A percentile compares a stretch with the other conserved stretches of the same genome.
phyloP scores from a whole-genome alignment of 2,329 filamentous ascomycete genomes.

The Neofusicoccum laricinum region DNA sequence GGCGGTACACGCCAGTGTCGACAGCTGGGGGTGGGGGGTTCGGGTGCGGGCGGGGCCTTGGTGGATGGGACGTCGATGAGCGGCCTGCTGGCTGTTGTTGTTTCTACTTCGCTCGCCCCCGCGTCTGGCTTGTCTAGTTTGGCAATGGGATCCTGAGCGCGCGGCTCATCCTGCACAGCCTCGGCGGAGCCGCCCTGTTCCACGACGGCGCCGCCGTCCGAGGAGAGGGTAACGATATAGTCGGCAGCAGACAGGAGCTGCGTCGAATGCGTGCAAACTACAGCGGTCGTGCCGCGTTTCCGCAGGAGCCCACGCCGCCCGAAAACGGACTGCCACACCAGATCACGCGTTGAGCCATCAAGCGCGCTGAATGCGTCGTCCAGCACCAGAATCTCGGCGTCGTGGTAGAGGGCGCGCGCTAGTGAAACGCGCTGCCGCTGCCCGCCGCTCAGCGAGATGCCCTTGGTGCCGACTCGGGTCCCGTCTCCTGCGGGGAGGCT shows the following conservation, averaged over 20 bases:
- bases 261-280: not conserved
- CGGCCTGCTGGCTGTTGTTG: not conserved
- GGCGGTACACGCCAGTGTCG: not conserved
- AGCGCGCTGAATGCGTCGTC: conserved; percentile 53
- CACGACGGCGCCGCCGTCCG: conserved; percentile 22
- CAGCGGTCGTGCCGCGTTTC: not conserved
- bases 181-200: conserved; percentile 32
- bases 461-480: conserved; percentile 51
- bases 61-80: not conserved
- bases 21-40: not conserved
- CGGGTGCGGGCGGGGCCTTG: not conserved
- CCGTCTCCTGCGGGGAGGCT: conserved; percentile 35
- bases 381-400: conserved; percentile 47
- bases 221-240: conserved; percentile 34
- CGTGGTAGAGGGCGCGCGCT: conserved; percentile 51
- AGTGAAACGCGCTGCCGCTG: conserved; percentile 53
- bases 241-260: conserved; percentile 25
- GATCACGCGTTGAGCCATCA: conserved; percentile 48
- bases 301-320: conserved; percentile 46
- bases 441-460: conserved; percentile 51
- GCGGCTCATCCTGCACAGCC: not conserved
- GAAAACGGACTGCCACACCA: conserved; percentile 47
- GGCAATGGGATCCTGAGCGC: not conserved
- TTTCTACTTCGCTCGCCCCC: not conserved
- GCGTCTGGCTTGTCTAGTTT: not conserved